These are phyloP conservation scores for Tetraselmis striata DNA, from an alignment of 139 green algal species.

Conservation along the genomic window DNA sequence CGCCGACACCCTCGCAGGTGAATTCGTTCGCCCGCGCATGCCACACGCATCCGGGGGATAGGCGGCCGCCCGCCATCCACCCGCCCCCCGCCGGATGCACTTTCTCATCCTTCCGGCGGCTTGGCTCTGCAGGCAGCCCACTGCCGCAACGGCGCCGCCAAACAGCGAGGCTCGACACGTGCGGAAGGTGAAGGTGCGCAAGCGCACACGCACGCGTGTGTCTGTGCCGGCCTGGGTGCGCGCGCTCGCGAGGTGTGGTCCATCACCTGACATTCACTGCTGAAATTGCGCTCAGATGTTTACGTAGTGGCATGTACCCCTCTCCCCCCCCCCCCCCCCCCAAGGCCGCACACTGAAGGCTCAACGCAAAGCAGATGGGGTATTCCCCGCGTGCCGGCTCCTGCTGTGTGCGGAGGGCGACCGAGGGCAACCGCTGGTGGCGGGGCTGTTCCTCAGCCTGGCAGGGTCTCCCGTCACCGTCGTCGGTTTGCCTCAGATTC, in stretches of 20 bases:
- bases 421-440: neutral
- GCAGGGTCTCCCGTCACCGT: neutral
- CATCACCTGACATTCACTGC: neutral
- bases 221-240: neutral
- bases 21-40: neutral
- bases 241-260: neutral
- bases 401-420: neutral
- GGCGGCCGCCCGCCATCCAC: no score
- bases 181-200: no score
- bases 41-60: no score
- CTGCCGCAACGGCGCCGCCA: no score
- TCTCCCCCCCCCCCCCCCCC: neutral
- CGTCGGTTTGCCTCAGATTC: neutral
- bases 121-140: no score
- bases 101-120: no score
- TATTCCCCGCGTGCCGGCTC: neutral
- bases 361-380: neutral
- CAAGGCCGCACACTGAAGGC: neutral
- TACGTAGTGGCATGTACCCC: neutral
- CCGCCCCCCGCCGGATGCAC: neutral
- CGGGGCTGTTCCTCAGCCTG: neutral
- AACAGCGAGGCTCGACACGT: no score
- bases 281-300: neutral
- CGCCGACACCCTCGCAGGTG: neutral
- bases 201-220: neutral